A percentile compares a stretch with the other conserved stretches of the same genome.
phyloP scores from a whole-genome alignment of 2,329 filamentous ascomycete species.

The Lachnellula cervina region DNA sequence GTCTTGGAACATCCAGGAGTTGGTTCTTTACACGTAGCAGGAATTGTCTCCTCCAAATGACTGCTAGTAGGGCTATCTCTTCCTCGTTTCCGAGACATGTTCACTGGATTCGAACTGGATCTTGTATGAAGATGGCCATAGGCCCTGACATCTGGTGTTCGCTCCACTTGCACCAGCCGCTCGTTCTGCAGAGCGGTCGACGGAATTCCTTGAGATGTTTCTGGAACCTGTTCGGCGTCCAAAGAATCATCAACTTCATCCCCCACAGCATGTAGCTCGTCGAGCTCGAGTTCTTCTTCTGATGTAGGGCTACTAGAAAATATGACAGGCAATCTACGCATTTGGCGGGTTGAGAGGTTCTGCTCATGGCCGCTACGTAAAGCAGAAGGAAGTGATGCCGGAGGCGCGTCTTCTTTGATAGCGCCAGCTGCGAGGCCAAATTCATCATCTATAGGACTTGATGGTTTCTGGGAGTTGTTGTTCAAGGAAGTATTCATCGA shows the following conservation, averaged over 20 bases:
- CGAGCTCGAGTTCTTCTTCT: constrained; percentile 26
- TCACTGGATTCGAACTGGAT: neutral
- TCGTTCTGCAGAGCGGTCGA: constrained; percentile 12
- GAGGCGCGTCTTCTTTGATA: neutral
- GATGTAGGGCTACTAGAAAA: constrained; percentile 7
- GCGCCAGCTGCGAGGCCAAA: neutral
- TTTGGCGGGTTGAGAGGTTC: neutral
- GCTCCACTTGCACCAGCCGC: constrained; percentile 23
- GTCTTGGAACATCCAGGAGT: neutral
- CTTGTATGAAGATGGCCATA: neutral
- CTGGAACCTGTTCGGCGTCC: neutral
- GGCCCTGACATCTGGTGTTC: constrained; percentile 16
- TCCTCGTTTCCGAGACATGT: neutral
- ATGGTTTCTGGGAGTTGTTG: neutral
- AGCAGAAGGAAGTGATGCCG: neutral
- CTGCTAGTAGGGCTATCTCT: neutral
- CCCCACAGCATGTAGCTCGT: constrained; percentile 19
- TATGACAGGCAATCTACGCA: neutral
- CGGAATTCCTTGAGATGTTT: constrained; percentile 11
- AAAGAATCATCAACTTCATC: constrained; percentile 17
- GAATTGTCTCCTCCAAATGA: neutral
- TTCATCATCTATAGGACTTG: neutral
- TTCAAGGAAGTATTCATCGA: neutral
- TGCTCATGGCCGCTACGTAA: constrained; percentile 5
- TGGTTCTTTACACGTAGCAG: constrained; percentile 1